phyloP scores from a whole-genome alignment of 768 basidiomycete genomes.

The Calocybe gangraenosa region DNA sequence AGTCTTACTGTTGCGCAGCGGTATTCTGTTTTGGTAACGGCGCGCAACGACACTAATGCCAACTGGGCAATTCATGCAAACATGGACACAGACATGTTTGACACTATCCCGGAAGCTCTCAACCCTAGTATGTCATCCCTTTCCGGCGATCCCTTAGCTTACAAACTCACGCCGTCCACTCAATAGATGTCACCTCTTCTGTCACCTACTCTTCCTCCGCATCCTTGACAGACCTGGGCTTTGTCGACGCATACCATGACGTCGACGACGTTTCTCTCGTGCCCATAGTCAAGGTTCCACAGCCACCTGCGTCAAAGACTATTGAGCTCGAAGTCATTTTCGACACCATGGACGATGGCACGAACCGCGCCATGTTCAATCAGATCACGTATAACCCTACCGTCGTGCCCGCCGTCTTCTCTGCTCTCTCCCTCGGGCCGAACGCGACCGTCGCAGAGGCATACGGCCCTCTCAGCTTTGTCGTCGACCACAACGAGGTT shows the following conservation, averaged over 20 bases:
- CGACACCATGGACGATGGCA: conserved; percentile 82
- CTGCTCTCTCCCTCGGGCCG: conserved; percentile 68
- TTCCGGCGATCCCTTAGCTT: not conserved
- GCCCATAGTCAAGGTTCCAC: conserved; percentile 51
- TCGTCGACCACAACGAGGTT: conserved; percentile 71
- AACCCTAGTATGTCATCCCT: conserved; percentile 65
- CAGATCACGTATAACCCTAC: conserved; percentile 64
- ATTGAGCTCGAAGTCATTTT: conserved; percentile 74
- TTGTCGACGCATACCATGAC: conserved; percentile 53
- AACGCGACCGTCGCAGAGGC: conserved; percentile 63
- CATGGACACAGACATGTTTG: conserved; percentile 91
- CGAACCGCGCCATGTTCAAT: conserved; percentile 80
- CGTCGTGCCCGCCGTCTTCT: conserved; percentile 73
- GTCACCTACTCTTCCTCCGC: conserved; percentile 67
- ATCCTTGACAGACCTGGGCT: conserved; percentile 46
- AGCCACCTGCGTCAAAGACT: conserved; percentile 48
- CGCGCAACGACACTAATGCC: conserved; percentile 75
- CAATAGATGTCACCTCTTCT: conserved; percentile 74
- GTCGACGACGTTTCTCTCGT: conserved; percentile 68
- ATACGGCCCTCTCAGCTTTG: conserved; percentile 78
- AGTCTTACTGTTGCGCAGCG: conserved; percentile 84
- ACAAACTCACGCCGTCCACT: not conserved
- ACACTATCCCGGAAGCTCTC: conserved; percentile 65
- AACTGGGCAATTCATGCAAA: conserved; percentile 93
- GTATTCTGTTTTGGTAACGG: conserved; percentile 89